Evolutionary conservation across 2,329 filamentous ascomycete species (phyloP).

Genomic region (Alternaria consortialis): DNA sequence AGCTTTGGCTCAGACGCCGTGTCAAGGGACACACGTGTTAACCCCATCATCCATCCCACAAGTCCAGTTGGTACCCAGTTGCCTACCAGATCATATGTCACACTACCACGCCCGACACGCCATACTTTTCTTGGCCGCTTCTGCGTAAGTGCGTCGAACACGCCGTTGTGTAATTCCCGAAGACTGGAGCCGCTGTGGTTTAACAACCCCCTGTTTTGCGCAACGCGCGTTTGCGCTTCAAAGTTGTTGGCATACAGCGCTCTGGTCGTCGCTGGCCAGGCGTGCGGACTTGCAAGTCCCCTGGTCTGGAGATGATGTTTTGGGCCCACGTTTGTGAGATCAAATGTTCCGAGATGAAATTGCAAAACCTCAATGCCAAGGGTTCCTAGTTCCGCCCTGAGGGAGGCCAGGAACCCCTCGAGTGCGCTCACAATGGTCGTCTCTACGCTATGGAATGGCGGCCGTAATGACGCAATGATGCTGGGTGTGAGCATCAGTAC

Average conservation of each 20-base stretch:
- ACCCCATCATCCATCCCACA: slow-evolving; percentile 94
- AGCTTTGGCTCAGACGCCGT: slow-evolving; percentile 48
- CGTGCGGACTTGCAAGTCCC: slow-evolving; percentile 44
- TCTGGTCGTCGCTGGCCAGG: slow-evolving; percentile 50
- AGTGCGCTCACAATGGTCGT: slow-evolving; percentile 85
- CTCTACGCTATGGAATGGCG: slow-evolving; percentile 85
- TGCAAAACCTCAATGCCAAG: slow-evolving; percentile 83
- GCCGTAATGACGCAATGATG: slow-evolving; percentile 80
- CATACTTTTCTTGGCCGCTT: slow-evolving; percentile 68
- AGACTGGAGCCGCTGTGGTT: slow-evolving; percentile 72
- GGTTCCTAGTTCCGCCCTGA: slow-evolving; percentile 80
- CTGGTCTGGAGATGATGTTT: slow-evolving; percentile 52
- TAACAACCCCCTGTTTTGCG: slow-evolving; percentile 63
- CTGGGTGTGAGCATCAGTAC: slow-evolving; percentile 81
- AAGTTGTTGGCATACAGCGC: slow-evolving; percentile 51
- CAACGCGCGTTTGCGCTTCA: slow-evolving; percentile 48
- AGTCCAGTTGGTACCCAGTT: slow-evolving; percentile 78
- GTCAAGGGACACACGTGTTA: slow-evolving; percentile 63
- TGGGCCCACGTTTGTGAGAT: slow-evolving; percentile 71
- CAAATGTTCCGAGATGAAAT: slow-evolving; percentile 90
- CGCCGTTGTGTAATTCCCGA: slow-evolving; percentile 81
- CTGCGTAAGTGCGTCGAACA: slow-evolving; percentile 87
- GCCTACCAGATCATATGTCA: slow-evolving; percentile 86
- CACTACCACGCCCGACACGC: slow-evolving; percentile 83
- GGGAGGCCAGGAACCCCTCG: slow-evolving; percentile 82